These are phyloP conservation scores for Leishmania arabica DNA, from an alignment of 208 protist species.

Conservation along the genomic window DNA sequence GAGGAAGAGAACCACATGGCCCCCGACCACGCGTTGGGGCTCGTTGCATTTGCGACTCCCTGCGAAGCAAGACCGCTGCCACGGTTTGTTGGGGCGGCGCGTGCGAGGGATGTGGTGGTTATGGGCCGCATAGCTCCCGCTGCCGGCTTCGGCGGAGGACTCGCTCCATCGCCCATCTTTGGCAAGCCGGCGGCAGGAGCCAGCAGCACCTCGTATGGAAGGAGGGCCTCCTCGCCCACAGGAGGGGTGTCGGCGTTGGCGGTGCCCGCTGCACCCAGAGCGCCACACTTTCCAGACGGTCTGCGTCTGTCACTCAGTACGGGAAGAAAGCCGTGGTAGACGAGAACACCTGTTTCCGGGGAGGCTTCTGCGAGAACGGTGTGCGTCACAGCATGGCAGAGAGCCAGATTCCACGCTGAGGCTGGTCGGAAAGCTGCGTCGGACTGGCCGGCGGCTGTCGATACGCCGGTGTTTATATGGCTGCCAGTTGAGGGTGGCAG, in stretches of 20 bases:
- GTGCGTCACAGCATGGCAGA: slow-evolving; percentile 22
- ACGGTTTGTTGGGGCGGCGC: neutral
- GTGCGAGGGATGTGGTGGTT: neutral
- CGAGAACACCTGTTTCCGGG: slow-evolving; percentile 1
- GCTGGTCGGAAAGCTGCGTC: neutral
- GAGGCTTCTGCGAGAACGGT: slow-evolving; percentile 18
- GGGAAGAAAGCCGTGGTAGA: slow-evolving; percentile 31
- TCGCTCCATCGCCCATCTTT: no score
- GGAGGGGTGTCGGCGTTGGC: neutral
- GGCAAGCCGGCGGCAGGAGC: neutral
- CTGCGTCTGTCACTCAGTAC: neutral
- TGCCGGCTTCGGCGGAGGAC: neutral
- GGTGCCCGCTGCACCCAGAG: neutral
- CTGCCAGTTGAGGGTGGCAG: neutral
- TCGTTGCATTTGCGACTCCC: neutral
- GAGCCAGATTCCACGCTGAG: slow-evolving; percentile 10
- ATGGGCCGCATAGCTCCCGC: neutral
- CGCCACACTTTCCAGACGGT: neutral
- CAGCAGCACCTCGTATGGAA: slow-evolving; percentile 26
- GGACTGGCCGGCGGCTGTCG: neutral
- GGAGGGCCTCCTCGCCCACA: neutral
- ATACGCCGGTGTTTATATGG: neutral
- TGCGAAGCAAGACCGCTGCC: neutral
- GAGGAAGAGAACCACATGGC: slow-evolving; percentile 13
- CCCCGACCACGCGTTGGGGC: neutral